Evolutionary conservation across 805 yeast species (phyloP), one percentile per base, ranked within the genome.

Genomic region (Candida quercuum): DNA sequence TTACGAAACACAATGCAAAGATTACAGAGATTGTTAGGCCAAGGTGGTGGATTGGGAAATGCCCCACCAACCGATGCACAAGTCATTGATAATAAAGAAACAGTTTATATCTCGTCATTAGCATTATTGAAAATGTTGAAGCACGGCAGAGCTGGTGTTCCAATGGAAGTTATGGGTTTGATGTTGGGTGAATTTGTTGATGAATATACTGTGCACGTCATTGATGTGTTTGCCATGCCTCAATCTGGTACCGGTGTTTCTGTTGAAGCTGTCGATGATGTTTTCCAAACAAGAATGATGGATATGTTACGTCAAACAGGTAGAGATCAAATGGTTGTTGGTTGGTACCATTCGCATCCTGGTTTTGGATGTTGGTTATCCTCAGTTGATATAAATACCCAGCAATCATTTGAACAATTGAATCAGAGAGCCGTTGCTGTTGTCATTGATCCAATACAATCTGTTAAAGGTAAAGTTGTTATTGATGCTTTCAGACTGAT

Each of bases 311-410:
- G 85, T 64, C 99, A 93, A 62, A 93, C 99, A 1, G 99, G 99
- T n/a, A 76, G 99, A 62, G 97, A 89, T 64, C 95, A 93, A 61
- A 88, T 86, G 86, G 99, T 93, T 37, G 99, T 93, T 35, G 99
- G 99, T 24, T 93, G 99, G 99, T 93, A 93, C 68, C 99, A 93
- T 60, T 89, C 98, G 12, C 99, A 93, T 65, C 99, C 99, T 5
- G 99, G 99, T 14, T 93, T 91, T 60, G 99, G 99, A n/a, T 93
- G 99, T 69, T 93, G 99, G 99, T 72, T 93, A 51, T 89, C 98
- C 11, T 80, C 89, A 21, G 98, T 93, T 21, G 99, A 93, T 74
- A 95, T 93, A 43, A 87, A 88, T 62, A 93, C 99, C 3, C 99
- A 93, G 59, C 96, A 91, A 60, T 86, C 96, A 25, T 93, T 93